Evolutionary conservation across 306 rosid species (phyloP), one percentile per base, ranked within the genome.

Genomic region (Lupinus albus): DNA sequence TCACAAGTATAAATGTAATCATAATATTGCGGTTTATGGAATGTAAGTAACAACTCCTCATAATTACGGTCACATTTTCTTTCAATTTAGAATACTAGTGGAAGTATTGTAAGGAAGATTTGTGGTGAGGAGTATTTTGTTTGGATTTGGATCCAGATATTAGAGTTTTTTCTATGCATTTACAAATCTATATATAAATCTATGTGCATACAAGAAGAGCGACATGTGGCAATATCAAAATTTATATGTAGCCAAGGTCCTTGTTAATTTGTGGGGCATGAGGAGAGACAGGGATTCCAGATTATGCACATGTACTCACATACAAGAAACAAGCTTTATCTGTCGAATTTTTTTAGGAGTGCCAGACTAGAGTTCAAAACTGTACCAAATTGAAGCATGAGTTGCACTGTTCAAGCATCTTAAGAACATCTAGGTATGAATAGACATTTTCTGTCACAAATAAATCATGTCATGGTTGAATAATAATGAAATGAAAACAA

Each of bases 111-210:
- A 32, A 6, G 60, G 9, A 14, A 14, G 17, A 67, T 79, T 51
- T 79, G 85, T 79, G 92, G 88, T 53, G 76, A 68, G 73, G 36
- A 79, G 56, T 77, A 21, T 52, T 79, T 79, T 84, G 88, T 79
- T 75, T 68, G 17, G 5, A 11, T 28, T 60, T 66, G 12, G 30
- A 25, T 25, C 30, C 21, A 67, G 69, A 52, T 44, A 16, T 57
- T 9, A 45, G 11, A 35, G 11, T 0, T 67, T 14, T 73, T 11
- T 62, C 13, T 67, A 15, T 60, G 3, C 30, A 25, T 25, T 2
- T 25, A 18, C 48, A 35, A 55, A 57, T 65, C 33, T 8, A 32
- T 74, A 65, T 74, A 65, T 74, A 58, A 20, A 65, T 66, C 52
- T 33, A 2, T 12, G 50, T 56, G 13, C n/a, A 62, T 61, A 48